phyloP scores from a whole-genome alignment of 192 early-diverging fungal genomes.

The Entomortierella lignicola region DNA sequence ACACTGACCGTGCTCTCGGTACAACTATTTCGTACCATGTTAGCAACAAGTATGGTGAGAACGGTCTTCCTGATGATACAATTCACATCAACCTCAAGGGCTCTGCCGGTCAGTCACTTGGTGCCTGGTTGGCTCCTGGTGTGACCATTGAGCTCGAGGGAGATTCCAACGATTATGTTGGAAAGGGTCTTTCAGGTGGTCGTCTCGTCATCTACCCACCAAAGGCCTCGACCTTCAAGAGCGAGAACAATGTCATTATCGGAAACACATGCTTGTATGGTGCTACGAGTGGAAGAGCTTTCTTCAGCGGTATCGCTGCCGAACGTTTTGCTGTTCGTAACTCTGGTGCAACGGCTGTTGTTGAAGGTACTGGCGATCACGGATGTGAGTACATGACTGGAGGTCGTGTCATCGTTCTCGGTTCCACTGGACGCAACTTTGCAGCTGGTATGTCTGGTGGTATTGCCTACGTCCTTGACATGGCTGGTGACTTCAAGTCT shows the following conservation, averaged over 20 bases:
- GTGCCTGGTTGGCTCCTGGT: slow-evolving; percentile 93
- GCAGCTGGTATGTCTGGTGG: slow-evolving; percentile 99
- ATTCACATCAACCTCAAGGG: slow-evolving; percentile 89
- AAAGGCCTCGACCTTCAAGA: slow-evolving; percentile 78
- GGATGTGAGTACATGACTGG: slow-evolving; percentile 99
- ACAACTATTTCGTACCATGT: slow-evolving; percentile 93
- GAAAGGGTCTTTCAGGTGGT: slow-evolving; percentile 98
- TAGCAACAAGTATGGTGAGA: slow-evolving; percentile 79
- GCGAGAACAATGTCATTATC: slow-evolving; percentile 92
- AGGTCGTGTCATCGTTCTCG: slow-evolving; percentile 91
- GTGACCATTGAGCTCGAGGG: slow-evolving; percentile 94
- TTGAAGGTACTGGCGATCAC: slow-evolving; percentile 98
- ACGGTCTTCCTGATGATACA: slow-evolving; percentile 87
- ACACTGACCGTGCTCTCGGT: slow-evolving; percentile 96
- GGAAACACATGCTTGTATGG: slow-evolving; percentile 99
- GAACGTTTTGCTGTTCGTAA: slow-evolving; percentile 99
- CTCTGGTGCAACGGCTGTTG: slow-evolving; percentile 95
- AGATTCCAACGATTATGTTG: slow-evolving; percentile 99
- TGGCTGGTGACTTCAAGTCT: slow-evolving; percentile 67
- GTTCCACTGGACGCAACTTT: slow-evolving; percentile 94
- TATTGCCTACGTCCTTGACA: slow-evolving; percentile 92
- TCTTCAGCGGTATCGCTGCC: slow-evolving; percentile 93
- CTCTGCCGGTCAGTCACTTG: slow-evolving; percentile 96
- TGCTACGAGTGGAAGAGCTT: slow-evolving; percentile 91
- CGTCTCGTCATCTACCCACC: slow-evolving; percentile 91